Base-by-base conservation (phyloP, 208 protist species). In the Novymonas esmeraldas region DNA sequence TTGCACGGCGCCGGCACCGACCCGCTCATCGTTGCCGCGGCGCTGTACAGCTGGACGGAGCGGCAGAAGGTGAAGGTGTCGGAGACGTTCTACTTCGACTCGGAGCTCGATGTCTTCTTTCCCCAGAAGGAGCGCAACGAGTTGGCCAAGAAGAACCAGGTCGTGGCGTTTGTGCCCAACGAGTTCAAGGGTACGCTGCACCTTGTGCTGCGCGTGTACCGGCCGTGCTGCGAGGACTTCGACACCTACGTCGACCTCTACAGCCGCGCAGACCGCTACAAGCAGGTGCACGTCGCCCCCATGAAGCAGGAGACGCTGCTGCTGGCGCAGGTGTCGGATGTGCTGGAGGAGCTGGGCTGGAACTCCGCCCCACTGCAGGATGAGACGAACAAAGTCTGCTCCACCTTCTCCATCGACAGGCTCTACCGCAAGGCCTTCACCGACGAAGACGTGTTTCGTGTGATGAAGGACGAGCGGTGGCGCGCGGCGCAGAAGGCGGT, bases 61-160 rank as follows among this genome's bases (percentile, higher is more conserved):
- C 64, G 48, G n/a, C 70, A 63, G 13, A 80, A 77, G 13, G 69
- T 70, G 28, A 93, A 93, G 63, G 85, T 96, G 0, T 89, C 88
- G 2, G 91, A 96, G 54, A 92, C 88, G 29, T 96, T 96, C 58
- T 96, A 90, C 78, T 96, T 96, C 70, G 85, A 89, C 63, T 80
- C 79, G 34, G 80, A 55, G 28, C 70, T 92, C 26, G 87, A 93
- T 26, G 81, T 92, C 58, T 96, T 94, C 67, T 94, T 86, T 74
- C 88, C 88, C 20, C 87, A 93, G 14, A 91, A 92, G 73, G 62
- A 89, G 66, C 81, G 82, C 29, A 76, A 65, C 13, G 73, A 89
- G 20, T 58, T 89, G 41, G 76, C 73, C 1, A 76, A 79, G 57
- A 66, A 80, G n/a, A 91, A 90, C 55, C 70, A 79, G 52, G 81